Percentiles rank a stretch among this genome's conserved stretches.
Conservation (phyloP, 2,329 filamentous ascomycete species). For the Colletotrichum sp. region DNA sequence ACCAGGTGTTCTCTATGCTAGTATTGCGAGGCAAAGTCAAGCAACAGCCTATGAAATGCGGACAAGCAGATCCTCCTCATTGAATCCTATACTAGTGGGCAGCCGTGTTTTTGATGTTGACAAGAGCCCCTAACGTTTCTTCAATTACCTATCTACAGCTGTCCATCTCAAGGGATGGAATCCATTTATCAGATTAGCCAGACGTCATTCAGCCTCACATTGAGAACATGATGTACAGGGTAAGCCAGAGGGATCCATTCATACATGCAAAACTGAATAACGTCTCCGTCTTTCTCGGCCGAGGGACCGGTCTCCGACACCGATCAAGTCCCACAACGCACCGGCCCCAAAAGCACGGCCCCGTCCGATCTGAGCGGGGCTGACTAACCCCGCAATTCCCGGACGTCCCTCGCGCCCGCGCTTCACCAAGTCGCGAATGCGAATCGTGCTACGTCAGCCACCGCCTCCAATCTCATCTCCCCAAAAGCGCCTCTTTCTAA, state of each 20-base stretch:
- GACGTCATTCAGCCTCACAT: rapidly evolving
- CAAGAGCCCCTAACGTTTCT: no score
- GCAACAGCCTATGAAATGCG: background rate
- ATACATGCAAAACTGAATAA: rapidly evolving
- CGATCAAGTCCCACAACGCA: background rate
- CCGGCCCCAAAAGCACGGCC: background rate
- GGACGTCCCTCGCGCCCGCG: background rate
- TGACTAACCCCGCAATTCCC: background rate
- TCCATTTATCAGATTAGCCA: rapidly evolving
- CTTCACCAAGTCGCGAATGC: background rate
- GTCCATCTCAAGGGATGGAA: rapidly evolving
- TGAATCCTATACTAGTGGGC: no score
- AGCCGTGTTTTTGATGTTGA: no score
- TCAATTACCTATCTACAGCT: no score
- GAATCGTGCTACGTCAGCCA: background rate
- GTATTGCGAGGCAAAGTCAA: rapidly evolving
- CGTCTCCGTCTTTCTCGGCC: background rate
- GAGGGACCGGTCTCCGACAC: background rate
- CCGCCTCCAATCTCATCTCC: background rate
- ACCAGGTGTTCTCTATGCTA: background rate
- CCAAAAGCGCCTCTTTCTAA: background rate
- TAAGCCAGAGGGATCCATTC: background rate
- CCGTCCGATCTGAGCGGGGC: background rate
- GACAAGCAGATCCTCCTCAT: background rate
- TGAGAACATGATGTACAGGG: background rate